Evolutionary conservation across 352 stramenopile genomes (phyloP), one percentile per base, ranked within the genome.

Genomic region (Halophytophthora batemanensis): DNA sequence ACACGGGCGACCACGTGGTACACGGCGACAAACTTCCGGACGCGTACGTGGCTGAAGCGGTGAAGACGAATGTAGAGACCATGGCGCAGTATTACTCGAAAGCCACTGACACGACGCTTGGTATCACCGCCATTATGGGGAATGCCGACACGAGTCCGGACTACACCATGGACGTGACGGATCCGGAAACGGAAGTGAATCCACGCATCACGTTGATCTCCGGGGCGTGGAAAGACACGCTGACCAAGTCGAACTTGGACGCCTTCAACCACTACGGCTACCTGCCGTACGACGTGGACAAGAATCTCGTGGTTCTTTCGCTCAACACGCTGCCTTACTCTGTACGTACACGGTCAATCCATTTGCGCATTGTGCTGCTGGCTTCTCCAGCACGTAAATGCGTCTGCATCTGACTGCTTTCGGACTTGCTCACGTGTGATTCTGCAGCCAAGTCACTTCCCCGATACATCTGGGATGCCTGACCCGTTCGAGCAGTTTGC

Each of bases 401-500:
- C 12, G 43, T 8, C 38, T 22, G 18, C 17, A 29, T 29, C 11
- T 45, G 3, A 33, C 49, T 18, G 8, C 44, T 12, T 40, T 31
- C 21, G 12, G 31, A 37, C 14, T 6, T 21, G 29, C 56, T 22
- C 17, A 39, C 2, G n/a, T 42, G 7, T 46, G 40, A 12, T 50
- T 39, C 13, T 41, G 7, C 31, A 90, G 77, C 69, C 75, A 1
- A 82, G 71, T 15, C 82, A 95, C 52, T 45, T 64, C 1, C 89
- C 91, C 1, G 56, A 89, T 38, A 82, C 84, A n/a, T 69, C 64
- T 2, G 36, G 73, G 21, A 53, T 74, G 11, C 45, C 73, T 11
- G 91, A 98, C 59, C 91, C 91, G 5, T 93, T 96, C 15, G 61
- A 53, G 10, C 91, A 98, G 62, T 97, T 98, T 50, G 59, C 44